A percentile compares a stretch with the other conserved stretches of the same genome.
phyloP scores from a whole-genome alignment of 176 grass and related monocot species.

The Carex myosuroides region DNA sequence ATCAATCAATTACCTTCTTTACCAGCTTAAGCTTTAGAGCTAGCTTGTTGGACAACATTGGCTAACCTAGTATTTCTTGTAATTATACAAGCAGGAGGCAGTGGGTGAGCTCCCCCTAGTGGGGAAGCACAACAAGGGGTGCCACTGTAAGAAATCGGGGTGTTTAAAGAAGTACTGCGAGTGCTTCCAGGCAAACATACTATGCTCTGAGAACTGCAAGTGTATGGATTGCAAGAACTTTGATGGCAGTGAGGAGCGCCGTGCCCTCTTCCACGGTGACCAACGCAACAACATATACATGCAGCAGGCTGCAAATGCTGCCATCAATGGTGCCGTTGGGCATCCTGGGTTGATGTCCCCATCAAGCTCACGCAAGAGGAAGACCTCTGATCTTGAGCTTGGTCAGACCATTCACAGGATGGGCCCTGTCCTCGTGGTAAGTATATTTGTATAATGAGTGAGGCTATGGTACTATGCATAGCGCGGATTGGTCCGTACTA shows the following conservation, averaged over 20 bases:
- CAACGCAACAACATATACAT: conserved; percentile 54
- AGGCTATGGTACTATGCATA: too few species aligned
- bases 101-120: conserved; percentile 59
- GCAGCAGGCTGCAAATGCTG: conserved; percentile 80
- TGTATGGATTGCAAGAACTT: conserved; percentile 99
- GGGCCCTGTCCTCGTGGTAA: conserved; percentile 56
- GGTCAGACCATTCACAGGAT: conserved; percentile 33
- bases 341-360: conserved; percentile 50
- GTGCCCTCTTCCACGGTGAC: conserved; percentile 55
- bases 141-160: conserved; percentile 98
- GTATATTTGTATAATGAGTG: conserved; percentile 1
- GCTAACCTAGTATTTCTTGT: background rate
- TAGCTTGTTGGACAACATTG: background rate
- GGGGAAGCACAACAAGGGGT: conserved; percentile 98
- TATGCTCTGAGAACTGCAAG: conserved; percentile 98
- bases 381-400: conserved; percentile 51
- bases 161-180: conserved; percentile 99
- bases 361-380: conserved; percentile 68
- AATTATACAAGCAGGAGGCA: conserved; percentile 41
- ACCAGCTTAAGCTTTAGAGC: background rate
- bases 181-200: conserved; percentile 97
- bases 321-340: conserved; percentile 78
- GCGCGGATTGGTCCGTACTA: too few species aligned
- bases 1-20: background rate
- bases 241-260: conserved; percentile 84